These are phyloP conservation scores for Quercus parvula DNA, from an alignment of 306 rosid species.

Conservation along the genomic window DNA sequence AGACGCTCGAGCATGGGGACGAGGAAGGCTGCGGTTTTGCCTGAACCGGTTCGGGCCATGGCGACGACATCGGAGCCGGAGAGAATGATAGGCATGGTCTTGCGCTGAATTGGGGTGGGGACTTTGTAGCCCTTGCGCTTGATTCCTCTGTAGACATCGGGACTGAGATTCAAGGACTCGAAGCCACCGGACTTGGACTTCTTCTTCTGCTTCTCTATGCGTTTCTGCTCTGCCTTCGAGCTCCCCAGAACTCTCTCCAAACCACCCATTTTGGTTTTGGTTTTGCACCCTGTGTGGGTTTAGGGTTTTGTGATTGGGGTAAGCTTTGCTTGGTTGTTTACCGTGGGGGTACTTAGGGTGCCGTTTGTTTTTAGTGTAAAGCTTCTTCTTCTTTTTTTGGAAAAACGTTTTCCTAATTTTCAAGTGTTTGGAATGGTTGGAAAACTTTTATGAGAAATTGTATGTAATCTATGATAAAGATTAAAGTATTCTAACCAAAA, in stretches of 20 bases:
- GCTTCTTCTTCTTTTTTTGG: too few species aligned
- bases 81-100: constrained; percentile 88
- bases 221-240: constrained; percentile 46
- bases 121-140: constrained; percentile 84
- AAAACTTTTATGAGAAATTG: too few species aligned
- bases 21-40: constrained; percentile 93
- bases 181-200: constrained; percentile 81
- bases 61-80: constrained; percentile 86
- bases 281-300: too few species aligned
- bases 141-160: constrained; percentile 61
- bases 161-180: constrained; percentile 65
- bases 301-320: too few species aligned
- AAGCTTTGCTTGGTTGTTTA: too few species aligned
- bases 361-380: too few species aligned
- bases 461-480: too few species aligned
- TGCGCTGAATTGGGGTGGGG: constrained; percentile 94
- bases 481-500: too few species aligned
- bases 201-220: constrained; percentile 48
- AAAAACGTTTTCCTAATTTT: too few species aligned
- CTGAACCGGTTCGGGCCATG: constrained; percentile 97
- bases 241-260: constrained; percentile 6
- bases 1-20: constrained; percentile 86
- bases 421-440: too few species aligned
- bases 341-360: too few species aligned
- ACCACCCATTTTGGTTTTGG: neutral